Percentiles rank a stretch among this genome's conserved stretches.
Conservation (phyloP, 2,329 filamentous ascomycete genomes). For the Colletotrichum phormii region DNA sequence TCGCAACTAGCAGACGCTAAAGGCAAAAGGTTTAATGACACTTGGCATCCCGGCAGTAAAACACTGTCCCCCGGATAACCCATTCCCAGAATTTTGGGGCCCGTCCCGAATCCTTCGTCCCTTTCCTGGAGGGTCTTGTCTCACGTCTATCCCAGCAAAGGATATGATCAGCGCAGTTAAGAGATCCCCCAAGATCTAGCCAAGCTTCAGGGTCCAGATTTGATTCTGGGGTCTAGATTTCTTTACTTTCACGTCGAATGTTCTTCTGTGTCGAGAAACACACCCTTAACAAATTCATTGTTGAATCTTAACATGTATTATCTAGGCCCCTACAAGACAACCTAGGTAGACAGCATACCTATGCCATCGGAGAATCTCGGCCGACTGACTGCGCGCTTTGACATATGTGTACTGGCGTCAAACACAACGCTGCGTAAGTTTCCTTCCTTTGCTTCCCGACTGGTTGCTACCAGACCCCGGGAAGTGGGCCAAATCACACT, state of each 20-base stretch:
- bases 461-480: no score
- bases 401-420: no score
- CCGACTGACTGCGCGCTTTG: no score
- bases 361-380: no score
- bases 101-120: neutral
- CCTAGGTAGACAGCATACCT: no score
- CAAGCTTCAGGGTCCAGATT: neutral
- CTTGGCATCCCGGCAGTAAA: neutral
- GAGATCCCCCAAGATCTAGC: neutral
- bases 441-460: no score
- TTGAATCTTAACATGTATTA: no score
- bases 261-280: rapidly evolving
- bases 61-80: neutral
- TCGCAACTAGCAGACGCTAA: neutral
- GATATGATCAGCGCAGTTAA: conserved; percentile 2
- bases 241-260: no score
- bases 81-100: neutral
- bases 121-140: no score
- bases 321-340: no score
- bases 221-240: neutral
- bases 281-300: neutral
- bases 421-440: no score
- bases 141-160: neutral
- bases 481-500: no score
- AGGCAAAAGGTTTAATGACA: neutral